Evolutionary conservation across 306 rosid species (phyloP).

Genomic region (Senna tora): DNA sequence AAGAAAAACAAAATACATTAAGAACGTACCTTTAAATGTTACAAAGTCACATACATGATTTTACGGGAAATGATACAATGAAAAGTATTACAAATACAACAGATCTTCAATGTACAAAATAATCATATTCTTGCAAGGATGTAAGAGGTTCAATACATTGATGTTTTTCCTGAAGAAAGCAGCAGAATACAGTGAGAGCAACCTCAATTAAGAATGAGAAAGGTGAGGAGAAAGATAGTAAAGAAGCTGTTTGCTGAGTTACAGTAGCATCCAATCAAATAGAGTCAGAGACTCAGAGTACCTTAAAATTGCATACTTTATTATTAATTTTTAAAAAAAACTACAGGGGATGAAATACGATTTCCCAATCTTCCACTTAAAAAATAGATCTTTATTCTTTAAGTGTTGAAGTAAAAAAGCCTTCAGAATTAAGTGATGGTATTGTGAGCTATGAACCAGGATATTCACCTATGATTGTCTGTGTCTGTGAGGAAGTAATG

Average conservation of each 20-base stretch:
- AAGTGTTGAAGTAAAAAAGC: neutral
- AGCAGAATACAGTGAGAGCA: neutral
- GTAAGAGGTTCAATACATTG: neutral
- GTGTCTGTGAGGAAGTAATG: neutral
- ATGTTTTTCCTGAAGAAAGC: neutral
- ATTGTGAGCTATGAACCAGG: neutral
- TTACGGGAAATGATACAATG: neutral
- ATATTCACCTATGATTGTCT: neutral
- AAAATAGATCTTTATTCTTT: neutral
- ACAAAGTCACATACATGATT: neutral
- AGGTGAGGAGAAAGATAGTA: too few species aligned
- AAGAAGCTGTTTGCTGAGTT: too few species aligned
- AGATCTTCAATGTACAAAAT: neutral
- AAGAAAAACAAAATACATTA: neutral
- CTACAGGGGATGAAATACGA: too few species aligned
- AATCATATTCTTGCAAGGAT: neutral
- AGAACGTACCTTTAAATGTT: neutral
- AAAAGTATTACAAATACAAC: neutral
- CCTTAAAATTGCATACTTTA: neutral
- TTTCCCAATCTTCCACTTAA: slow-evolving; percentile 4
- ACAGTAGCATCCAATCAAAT: too few species aligned
- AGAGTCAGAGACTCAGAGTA: too few species aligned
- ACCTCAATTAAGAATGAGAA: neutral
- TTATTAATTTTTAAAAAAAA: too few species aligned
- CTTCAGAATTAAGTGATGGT: neutral